Evolutionary conservation across 129 eudicot genomes (phyloP).

Genomic region (Lonicera japonica): DNA sequence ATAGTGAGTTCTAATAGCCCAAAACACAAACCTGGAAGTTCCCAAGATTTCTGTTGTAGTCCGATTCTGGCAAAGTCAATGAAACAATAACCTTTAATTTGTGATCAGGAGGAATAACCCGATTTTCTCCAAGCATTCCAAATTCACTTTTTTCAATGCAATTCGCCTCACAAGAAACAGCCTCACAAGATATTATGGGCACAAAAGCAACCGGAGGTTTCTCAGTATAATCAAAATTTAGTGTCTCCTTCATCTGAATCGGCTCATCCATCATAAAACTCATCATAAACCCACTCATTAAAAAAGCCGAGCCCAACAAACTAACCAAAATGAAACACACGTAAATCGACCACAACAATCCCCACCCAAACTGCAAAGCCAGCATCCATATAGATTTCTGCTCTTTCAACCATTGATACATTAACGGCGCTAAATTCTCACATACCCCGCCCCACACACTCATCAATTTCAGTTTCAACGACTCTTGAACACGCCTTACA

Average conservation of each 20-base stretch:
- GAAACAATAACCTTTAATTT: conserved; percentile 56
- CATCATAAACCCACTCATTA: conserved; percentile 54
- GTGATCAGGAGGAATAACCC: conserved; percentile 48
- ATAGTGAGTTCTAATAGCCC: neutral
- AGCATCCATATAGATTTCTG: conserved; percentile 32
- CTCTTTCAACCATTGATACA: conserved; percentile 40
- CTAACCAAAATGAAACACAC: conserved; percentile 51
- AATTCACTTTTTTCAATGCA: conserved; percentile 19
- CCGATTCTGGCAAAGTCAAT: conserved; percentile 67
- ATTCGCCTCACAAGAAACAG: conserved; percentile 16
- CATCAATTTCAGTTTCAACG: conserved; percentile 6
- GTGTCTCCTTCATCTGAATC: conserved; percentile 27
- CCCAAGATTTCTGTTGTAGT: conserved; percentile 81
- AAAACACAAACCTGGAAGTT: conserved; percentile 63
- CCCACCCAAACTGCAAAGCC: conserved; percentile 58
- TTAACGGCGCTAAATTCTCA: conserved; percentile 15
- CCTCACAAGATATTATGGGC: conserved; percentile 40
- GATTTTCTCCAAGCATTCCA: conserved; percentile 20
- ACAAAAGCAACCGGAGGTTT: conserved; percentile 74
- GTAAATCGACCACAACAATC: conserved; percentile 62
- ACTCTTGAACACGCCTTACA: conserved; percentile 17
- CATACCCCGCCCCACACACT: conserved; percentile 13
- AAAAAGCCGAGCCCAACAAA: conserved; percentile 49
- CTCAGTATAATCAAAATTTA: conserved; percentile 69
- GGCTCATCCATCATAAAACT: conserved; percentile 65